A percentile compares a stretch with the other conserved stretches of the same genome.
phyloP scores from a whole-genome alignment of 2,329 filamentous ascomycete species.

The Pseudocercospora eumusae region DNA sequence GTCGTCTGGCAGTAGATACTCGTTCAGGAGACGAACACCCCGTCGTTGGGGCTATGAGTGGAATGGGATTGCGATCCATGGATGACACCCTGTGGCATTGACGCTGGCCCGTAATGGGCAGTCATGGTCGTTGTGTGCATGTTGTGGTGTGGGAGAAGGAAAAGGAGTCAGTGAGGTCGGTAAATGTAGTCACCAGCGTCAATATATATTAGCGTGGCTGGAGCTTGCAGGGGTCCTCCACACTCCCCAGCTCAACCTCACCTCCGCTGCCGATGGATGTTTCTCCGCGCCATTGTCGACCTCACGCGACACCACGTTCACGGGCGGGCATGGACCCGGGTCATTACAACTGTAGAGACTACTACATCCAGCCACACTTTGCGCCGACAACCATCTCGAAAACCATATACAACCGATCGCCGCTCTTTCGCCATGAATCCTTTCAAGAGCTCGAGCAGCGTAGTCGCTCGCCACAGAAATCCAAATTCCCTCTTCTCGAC shows the following conservation, averaged over 20 bases:
- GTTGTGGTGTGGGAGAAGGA: slow-evolving; percentile 22
- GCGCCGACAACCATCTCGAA: slow-evolving; percentile 30
- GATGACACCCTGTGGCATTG: slow-evolving; percentile 18
- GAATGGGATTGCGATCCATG: slow-evolving; percentile 34
- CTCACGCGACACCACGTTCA: slow-evolving; percentile 1
- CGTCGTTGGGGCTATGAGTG: slow-evolving; percentile 56
- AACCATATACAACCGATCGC: slow-evolving; percentile 18
- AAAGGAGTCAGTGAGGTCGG: not conserved
- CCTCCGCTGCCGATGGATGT: not conserved
- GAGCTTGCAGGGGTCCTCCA: not conserved
- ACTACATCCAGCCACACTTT: slow-evolving; percentile 37
- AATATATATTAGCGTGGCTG: not conserved
- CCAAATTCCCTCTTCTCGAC: slow-evolving; percentile 38
- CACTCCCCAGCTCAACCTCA: too few relatives aligned
- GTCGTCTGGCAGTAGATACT: slow-evolving; percentile 26
- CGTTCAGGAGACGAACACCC: slow-evolving; percentile 52
- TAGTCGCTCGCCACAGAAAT: slow-evolving; percentile 37
- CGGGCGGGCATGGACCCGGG: slow-evolving; percentile 37
- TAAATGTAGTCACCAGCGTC: not conserved
- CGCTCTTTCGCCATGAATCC: slow-evolving; percentile 34
- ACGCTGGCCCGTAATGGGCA: slow-evolving; percentile 25
- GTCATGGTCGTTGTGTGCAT: slow-evolving; percentile 24
- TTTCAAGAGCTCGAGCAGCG: slow-evolving; percentile 38
- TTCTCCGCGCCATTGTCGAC: not conserved
- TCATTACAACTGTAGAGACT: slow-evolving; percentile 43